Base-by-base conservation (phyloP, 2,329 filamentous ascomycete species). In the Alternaria gansuensis region DNA sequence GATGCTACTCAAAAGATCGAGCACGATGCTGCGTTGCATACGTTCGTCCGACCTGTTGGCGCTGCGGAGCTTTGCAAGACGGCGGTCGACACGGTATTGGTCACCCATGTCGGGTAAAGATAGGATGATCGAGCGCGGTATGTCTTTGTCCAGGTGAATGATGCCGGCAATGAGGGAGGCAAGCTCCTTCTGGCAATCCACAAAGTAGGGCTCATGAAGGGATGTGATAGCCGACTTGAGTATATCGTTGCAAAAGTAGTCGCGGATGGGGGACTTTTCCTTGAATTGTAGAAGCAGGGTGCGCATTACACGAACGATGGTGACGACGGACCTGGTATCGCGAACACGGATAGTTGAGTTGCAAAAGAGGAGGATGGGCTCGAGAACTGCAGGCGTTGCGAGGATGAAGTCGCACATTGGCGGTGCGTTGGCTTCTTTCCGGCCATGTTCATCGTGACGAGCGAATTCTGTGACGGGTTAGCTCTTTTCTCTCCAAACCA, bases 161-260 rank as follows among this genome's bases (percentile, higher is more conserved):
- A 98, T 95, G 4, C 89, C 86, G 0, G 93, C 93, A 62, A 99
- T 97, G 36, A 98, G 83, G 23, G 88, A 86, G 0, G 93, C 94
- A 23, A 99, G 84, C 51, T 99, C 93, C 74, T 93, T 94, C 72
- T 99, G 95, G 62, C 96, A 87, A 67, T 99, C 95, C 33, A 97
- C 93, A 77, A 98, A 99, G 77, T 98, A 97, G 0, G 92, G 89
- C 67, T 99, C 95, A 78, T 98, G 91, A 50, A 99, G 87, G 2
- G 91, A 96, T 2, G 89, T 91, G 74, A 97, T 91, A 71, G 91
- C 94, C 0, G 93, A 92, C 80, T 93, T 92, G 49, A 99, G 85
- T 2, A 98, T 92, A 66, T 97, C 91, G 5, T 88, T 88, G 51
- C 89, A 92, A 72, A 98, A 93, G 77, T 93, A 99, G 72, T 97